Evolutionary conservation across 805 yeast species (phyloP), one percentile per base, ranked within the genome.

Genomic region (Nakazawaea pomicola): DNA sequence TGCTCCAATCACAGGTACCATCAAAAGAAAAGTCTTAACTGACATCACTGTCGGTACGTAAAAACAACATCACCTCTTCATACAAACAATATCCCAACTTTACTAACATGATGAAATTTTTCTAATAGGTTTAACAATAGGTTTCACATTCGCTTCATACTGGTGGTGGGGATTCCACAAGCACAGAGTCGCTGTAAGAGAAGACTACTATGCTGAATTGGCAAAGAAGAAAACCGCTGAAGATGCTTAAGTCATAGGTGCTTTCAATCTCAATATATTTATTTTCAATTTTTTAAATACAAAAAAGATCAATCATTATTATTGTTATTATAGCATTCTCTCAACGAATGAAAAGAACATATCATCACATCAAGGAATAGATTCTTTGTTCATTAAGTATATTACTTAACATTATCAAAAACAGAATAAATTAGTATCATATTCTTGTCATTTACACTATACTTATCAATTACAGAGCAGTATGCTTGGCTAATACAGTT

Each of bases 91-190:
- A n/a, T n/a, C n/a, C n/a, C n/a, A n/a, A n/a, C n/a, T n/a, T n/a
- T n/a, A n/a, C n/a, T n/a, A n/a, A n/a, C n/a, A n/a, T n/a, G n/a
- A n/a, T n/a, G n/a, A n/a, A n/a, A n/a, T n/a, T n/a, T n/a, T 18
- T 11, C 5, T 41, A 36, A 25, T 34, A 55, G 61, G 60, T 41
- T 18, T 45, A 38, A 40, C 57, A 10, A 35, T 62, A 23, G 68
- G 68, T 46, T 45, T 54, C 29, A 75, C 62, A 29, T 74, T 79
- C 57, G 89, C 82, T 47, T 68, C 73, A 49, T 75, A 72, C 67
- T 89, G 91, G 93, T 83, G 95, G 87, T 78, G 80, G 76, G 85
- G 78, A 21, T 71, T 66, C 77, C 97, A 90, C 83, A 80, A 76
- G 71, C 76, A 80, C 28, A 53, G 71, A 46, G 83, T 86, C 44